Conservation (phyloP, 2,329 filamentous ascomycete genomes). For the Penicillium freii region DNA sequence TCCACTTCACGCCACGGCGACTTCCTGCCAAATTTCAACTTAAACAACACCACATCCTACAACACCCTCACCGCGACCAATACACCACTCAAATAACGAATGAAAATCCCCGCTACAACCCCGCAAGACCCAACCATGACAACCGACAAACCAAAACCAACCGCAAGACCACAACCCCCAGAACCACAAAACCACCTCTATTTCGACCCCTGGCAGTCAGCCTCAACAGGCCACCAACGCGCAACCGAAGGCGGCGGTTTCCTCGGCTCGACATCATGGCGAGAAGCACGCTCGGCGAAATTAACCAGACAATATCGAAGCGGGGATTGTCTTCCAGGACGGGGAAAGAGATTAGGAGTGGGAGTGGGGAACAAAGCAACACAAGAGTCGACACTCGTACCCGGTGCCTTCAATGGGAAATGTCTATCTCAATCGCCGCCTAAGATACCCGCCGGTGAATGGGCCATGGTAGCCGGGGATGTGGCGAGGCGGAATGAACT, state of each 20-base stretch:
- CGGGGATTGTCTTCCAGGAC: slow-evolving; percentile 52
- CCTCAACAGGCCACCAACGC: slow-evolving; percentile 74
- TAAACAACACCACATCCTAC: neutral
- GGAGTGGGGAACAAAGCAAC: neutral
- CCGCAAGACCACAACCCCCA: neutral
- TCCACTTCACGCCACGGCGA: slow-evolving; percentile 10
- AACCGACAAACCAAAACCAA: neutral
- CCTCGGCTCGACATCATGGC: slow-evolving; percentile 66
- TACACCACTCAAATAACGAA: neutral
- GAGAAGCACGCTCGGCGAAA: slow-evolving; percentile 66
- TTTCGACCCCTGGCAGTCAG: slow-evolving; percentile 59
- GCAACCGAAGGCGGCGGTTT: slow-evolving; percentile 69
- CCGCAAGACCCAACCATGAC: neutral
- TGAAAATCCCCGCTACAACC: neutral
- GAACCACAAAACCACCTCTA: slow-evolving; percentile 26
- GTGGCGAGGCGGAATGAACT: slow-evolving; percentile 26
- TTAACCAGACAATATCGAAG: slow-evolving; percentile 66
- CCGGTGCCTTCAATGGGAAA: slow-evolving; percentile 18
- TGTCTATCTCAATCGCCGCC: neutral
- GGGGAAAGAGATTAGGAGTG: neutral
- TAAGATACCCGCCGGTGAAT: slow-evolving; percentile 45
- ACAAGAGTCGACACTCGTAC: neutral
- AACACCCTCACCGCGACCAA: neutral
- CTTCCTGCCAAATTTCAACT: neutral
- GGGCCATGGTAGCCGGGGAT: slow-evolving; percentile 45